Evolutionary conservation across 2,329 filamentous ascomycete genomes (phyloP), one percentile per base, ranked within the genome.

Genomic region (Xylaria arbuscula): DNA sequence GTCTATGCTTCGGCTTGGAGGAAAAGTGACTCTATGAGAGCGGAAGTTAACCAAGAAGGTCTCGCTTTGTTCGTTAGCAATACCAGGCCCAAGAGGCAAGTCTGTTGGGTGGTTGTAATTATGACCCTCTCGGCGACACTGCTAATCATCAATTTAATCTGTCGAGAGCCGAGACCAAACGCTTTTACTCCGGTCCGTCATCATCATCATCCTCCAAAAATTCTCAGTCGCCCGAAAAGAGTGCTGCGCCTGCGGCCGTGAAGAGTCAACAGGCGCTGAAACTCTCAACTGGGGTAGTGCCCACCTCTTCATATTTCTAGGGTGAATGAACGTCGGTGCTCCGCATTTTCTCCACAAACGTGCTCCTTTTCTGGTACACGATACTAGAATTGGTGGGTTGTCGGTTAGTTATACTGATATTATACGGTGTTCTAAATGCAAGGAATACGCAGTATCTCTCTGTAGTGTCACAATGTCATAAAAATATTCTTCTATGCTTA

Each of bases 401-500:
- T 51, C 13, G 6, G 9, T 17, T 22, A 17, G 17, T 32, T 17
- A 51, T 28, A 17, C 24, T 51, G 24, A 51, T 19, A 51, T 17
- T 2, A 32, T n/a, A 32, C 3, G 4, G 9, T 38, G 7, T 47
- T 38, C 22, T 53, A 9, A 10, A n/a, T 28, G 2, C 28, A 28
- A 28, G 28, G n/a, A n/a, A 28, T 2, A 28, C 28, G 28, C 28
- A n/a, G n/a, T n/a, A 13, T 40, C 19, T 42, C n/a, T 7, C 17
- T 83, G 86, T 11, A 87, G 73, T 1, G 81, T 73, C 19, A 5
- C 28, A 45, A 6, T 17, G 53, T 15, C 13, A 54, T 50, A 19
- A 13, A 3, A 11, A 55, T 38, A 19, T 13, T 19, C 13, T 55
- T 28, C 15, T 13, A 13, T n/a, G 24, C 24, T 56, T 28, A n/a